A percentile compares a stretch with the other conserved stretches of the same genome.
These are phyloP conservation scores for Rehmannia glutinosa DNA, from an alignment of 257 asterid genomes.

Conservation along the genomic window DNA sequence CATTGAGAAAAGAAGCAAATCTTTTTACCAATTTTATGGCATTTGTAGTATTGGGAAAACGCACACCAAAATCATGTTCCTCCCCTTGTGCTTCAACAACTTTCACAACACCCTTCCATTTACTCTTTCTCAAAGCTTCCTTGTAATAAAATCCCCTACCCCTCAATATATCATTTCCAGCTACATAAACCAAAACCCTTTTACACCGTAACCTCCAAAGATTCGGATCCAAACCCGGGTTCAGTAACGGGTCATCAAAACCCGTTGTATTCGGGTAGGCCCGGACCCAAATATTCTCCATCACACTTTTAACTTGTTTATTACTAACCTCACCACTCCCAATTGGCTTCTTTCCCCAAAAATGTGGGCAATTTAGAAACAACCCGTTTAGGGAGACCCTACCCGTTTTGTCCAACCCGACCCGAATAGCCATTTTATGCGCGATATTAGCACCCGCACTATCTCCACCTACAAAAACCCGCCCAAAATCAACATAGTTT, in stretches of 20 bases:
- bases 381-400: conserved; percentile 30
- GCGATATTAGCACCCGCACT: conserved; percentile 70
- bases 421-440: conserved; percentile 41
- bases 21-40: no score
- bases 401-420: conserved; percentile 31
- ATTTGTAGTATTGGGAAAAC: not conserved
- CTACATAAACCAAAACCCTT: conserved; percentile 35
- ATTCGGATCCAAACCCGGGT: conserved; percentile 30
- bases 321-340: no score
- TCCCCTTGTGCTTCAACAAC: conserved; percentile 26
- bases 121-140: conserved; percentile 7
- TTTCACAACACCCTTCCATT: conserved; percentile 29
- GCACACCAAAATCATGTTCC: conserved; percentile 25
- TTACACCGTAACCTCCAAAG: conserved; percentile 19
- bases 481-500: conserved; percentile 32
- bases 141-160: conserved; percentile 28
- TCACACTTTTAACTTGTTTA: not conserved
- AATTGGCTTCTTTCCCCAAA: conserved; percentile 43
- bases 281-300: conserved; percentile 38
- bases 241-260: conserved; percentile 36
- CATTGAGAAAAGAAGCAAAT: no score
- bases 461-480: conserved; percentile 52
- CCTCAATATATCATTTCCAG: conserved; percentile 26
- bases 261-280: conserved; percentile 43
- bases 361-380: conserved; percentile 50